Conservation (phyloP, 495 filamentous ascomycete genomes). For the Aspergillus sparsus region DNA sequence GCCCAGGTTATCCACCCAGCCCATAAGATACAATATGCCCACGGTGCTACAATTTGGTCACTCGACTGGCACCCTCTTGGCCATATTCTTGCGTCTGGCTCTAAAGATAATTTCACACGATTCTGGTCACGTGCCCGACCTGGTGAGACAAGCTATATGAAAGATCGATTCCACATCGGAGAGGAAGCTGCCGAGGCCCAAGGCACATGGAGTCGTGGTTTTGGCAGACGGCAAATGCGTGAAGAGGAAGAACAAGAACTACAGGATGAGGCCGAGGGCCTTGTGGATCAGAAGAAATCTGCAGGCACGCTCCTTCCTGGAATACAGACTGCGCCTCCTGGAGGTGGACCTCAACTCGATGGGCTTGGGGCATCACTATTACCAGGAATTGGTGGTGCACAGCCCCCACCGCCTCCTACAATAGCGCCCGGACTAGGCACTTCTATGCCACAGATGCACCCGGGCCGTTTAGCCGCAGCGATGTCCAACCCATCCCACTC, state of each 20-base stretch:
- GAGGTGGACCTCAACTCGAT: constrained; percentile 36
- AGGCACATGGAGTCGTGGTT: constrained; percentile 86
- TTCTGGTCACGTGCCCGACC: constrained; percentile 93
- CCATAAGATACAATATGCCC: constrained; percentile 79
- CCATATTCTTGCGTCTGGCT: constrained; percentile 96
- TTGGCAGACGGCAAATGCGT: constrained; percentile 73
- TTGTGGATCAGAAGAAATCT: constrained; percentile 88
- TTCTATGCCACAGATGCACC: constrained; percentile 56
- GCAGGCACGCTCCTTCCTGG: constrained; percentile 53
- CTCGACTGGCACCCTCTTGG: constrained; percentile 96
- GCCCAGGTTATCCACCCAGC: constrained; percentile 87
- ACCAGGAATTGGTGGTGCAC: constrained; percentile 50
- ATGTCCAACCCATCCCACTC: constrained; percentile 44
- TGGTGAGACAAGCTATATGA: constrained; percentile 78
- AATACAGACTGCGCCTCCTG: constrained; percentile 45
- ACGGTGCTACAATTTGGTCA: constrained; percentile 94
- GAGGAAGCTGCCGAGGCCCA: constrained; percentile 90
- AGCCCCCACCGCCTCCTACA: constrained; percentile 46
- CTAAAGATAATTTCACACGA: constrained; percentile 92
- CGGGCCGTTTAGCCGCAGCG: constrained; percentile 49
- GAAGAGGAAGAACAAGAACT: constrained; percentile 92
- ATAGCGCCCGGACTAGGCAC: constrained; percentile 40
- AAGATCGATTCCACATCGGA: constrained; percentile 91
- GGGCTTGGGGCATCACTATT: constrained; percentile 40
- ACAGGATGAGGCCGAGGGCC: constrained; percentile 87